phyloP scores from a whole-genome alignment of 805 yeast species.

The Yamadazyma ubonensis region DNA sequence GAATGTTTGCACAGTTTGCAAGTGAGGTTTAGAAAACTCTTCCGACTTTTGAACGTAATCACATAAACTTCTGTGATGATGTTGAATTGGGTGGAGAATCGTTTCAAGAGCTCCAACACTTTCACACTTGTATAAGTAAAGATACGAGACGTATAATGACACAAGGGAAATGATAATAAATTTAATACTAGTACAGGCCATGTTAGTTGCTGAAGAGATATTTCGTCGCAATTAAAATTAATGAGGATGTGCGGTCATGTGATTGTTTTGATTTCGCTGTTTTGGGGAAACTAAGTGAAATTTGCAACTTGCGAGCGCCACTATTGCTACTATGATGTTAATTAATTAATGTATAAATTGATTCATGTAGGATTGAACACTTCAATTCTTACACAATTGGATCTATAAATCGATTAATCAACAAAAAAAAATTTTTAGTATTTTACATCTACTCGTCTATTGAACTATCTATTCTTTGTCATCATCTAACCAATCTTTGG shows the following conservation, averaged over 20 bases:
- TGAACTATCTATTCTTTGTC: conserved; percentile 15
- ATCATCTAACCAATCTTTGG: conserved; percentile 73
- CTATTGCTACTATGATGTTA: too few relatives aligned
- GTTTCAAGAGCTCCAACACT: conserved; percentile 28
- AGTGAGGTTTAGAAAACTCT: conserved; percentile 30
- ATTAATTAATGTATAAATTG: too few relatives aligned
- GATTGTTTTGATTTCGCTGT: conserved; percentile 4
- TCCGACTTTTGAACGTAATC: conserved; percentile 30
- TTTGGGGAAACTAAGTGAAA: background rate
- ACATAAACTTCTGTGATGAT: conserved; percentile 37
- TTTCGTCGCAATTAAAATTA: conserved; percentile 5
- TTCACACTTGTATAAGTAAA: conserved; percentile 40
- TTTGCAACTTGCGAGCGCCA: too few relatives aligned
- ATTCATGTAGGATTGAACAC: too few relatives aligned
- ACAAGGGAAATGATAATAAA: conserved; percentile 22
- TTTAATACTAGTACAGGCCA: conserved; percentile 12
- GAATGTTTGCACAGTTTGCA: conserved; percentile 23
- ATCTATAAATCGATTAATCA: too few relatives aligned
- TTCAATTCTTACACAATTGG: too few relatives aligned
- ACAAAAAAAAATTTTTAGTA: too few relatives aligned
- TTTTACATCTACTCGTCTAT: too few relatives aligned
- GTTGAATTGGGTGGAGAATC: conserved; percentile 39
- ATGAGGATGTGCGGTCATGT: conserved; percentile 10
- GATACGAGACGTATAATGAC: conserved; percentile 35
- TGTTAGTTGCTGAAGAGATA: conserved; percentile 2